phyloP scores from a whole-genome alignment of 140 eudicot genomes.

The Stevia rebaudiana region DNA sequence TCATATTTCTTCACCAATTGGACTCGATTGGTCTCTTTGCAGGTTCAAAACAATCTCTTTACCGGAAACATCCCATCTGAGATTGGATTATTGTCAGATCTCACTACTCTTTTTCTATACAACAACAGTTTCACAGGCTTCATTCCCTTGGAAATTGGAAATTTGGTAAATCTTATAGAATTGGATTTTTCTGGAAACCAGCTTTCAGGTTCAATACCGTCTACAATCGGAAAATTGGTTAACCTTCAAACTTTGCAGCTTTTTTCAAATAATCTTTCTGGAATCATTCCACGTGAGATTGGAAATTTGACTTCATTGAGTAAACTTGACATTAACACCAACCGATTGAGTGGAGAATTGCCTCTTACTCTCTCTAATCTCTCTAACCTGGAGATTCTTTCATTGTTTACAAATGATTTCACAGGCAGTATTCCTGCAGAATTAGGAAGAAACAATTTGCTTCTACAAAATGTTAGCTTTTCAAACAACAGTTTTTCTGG shows the following conservation, averaged over 20 bases:
- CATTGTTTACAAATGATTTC: conserved; percentile 46
- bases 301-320: conserved; percentile 52
- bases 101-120: conserved; percentile 36
- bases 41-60: conserved; percentile 47
- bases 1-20: conserved; percentile 44
- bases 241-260: conserved; percentile 40
- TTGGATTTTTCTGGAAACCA: conserved; percentile 53
- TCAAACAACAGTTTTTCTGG: conserved; percentile 75
- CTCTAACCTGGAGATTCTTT: conserved; percentile 33
- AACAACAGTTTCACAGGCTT: conserved; percentile 50
- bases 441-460: conserved; percentile 48
- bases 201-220: conserved; percentile 49
- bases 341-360: conserved; percentile 56
- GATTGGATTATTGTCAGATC: conserved; percentile 48
- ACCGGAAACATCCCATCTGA: conserved; percentile 46
- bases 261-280: conserved; percentile 49
- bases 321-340: conserved; percentile 51
- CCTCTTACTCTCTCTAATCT: conserved; percentile 55
- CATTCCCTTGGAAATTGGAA: conserved; percentile 50
- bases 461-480: conserved; percentile 50
- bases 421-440: conserved; percentile 58
- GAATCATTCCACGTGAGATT: conserved; percentile 52
- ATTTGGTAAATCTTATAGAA: conserved; percentile 22
- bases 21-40: conserved; percentile 49
- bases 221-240: conserved; percentile 47